Base-by-base conservation (phyloP, 306 rosid species). In the Canavalia gladiata region DNA sequence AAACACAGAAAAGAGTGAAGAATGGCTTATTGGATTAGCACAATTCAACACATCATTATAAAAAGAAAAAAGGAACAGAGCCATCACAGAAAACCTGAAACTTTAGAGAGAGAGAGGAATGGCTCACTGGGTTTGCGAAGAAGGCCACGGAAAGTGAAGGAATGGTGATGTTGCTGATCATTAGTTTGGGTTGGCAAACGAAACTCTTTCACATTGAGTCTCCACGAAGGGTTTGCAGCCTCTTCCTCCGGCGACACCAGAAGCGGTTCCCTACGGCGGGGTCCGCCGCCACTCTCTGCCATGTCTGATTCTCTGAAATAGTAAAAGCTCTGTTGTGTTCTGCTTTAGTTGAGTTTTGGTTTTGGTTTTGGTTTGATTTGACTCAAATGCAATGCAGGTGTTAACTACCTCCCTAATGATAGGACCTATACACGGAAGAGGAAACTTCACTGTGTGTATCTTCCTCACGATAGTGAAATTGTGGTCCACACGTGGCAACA, bases 141-240 rank as follows among this genome's bases (percentile, higher is more conserved):
- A 18, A 74, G 78, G 54, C 74, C 33, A 57, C 31, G 50, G 9
- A 84, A 70, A 45, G 56, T 18, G 34, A 75, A 69, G 0, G 49
- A 55, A 55, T 49, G 66, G n/a, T 58, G 55, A 2, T 63, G 39
- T 13, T 28, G 59, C 1, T 67, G 30, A 41, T 81, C 50, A 72
- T 8, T 37, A 33, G 39, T 39, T 46, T 64, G 73, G 28, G 8
- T 43, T 64, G 85, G 85, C 8, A 85, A 39, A 39, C 13, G 71
- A 39, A 85, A 85, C 77, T 81, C 85, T 46, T 81, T 85, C 12
- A 77, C 77, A 28, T 85, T 77, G 47, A 85, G 88, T 72, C 80
- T 81, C 88, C 88, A 85, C 1, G 85, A 66, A 50, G 12, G n/a
- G 45, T 45, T 62, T 11, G 35, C 49, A 45, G 11, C 37, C 7